phyloP scores from a whole-genome alignment of 192 early-diverging fungal genomes.

The Powellomyces hirtus region DNA sequence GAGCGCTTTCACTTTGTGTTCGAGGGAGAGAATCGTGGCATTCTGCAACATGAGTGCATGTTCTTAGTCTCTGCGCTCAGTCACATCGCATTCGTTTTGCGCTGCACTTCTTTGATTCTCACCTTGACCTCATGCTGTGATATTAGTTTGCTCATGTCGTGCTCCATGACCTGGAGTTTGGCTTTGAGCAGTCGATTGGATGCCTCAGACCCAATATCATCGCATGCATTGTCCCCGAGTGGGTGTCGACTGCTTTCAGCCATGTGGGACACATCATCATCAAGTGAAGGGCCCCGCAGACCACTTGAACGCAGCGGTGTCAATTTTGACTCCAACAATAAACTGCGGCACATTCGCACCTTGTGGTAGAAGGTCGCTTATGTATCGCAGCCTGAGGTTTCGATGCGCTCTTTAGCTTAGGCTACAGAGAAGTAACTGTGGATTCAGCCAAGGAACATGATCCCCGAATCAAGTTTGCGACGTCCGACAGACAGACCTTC shows the following conservation, averaged over 20 bases:
- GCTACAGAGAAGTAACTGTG: no score
- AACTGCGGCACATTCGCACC: no score
- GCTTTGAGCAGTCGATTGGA: slow-evolving; percentile 52
- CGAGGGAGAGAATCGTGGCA: slow-evolving; percentile 27
- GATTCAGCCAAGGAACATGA: no score
- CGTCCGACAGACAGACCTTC: background rate
- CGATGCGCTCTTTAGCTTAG: no score
- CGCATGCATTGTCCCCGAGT: background rate
- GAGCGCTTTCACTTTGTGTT: slow-evolving; percentile 46
- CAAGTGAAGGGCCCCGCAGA: no score
- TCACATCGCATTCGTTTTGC: background rate
- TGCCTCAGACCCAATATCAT: slow-evolving; percentile 38
- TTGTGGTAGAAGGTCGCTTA: no score
- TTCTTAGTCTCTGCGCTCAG: background rate
- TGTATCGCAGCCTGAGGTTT: no score
- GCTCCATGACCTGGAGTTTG: slow-evolving; percentile 48
- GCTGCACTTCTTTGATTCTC: background rate
- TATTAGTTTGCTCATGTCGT: slow-evolving; percentile 48
- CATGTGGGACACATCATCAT: no score
- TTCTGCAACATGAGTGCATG: slow-evolving; percentile 17
- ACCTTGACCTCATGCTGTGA: slow-evolving; percentile 29
- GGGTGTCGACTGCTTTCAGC: background rate
- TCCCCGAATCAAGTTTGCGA: no score
- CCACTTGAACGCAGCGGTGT: no score
- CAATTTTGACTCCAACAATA: no score